Base-by-base conservation (phyloP, 192 early-diverging fungal species). In the Kickxella alabastrina region DNA sequence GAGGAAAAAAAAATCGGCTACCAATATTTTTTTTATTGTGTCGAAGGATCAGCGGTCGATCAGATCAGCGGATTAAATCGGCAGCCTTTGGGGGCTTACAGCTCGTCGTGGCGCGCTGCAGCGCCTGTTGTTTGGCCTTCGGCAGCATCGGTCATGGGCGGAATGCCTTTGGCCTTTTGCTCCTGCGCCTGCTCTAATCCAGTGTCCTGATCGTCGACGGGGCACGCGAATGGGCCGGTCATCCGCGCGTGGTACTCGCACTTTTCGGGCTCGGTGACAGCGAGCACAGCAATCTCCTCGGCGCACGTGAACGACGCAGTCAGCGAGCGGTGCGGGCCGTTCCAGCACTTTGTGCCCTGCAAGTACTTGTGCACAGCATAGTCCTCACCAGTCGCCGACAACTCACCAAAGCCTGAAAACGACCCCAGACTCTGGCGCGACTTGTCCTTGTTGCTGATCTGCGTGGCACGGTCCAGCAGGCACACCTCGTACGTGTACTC, bases 291-390 rank as follows among this genome's bases (percentile, higher is more conserved):
- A 35, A 84, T 90, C 6, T 81, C 74, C 0, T 58, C 51, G 0
- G 88, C 91, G 67, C 96, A 99, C 52, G 86, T 84, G 27, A 97
- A 72, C 23, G 52, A 43, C 10, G 86, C 80, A 38, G 81, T 81
- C 3, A 87, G 70, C 6, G 88, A 90, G 26, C 96, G 81, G 12
- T 84, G 76, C 2, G 94, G 96, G 1, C 94, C 96, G 54, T 96
- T 93, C 96, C 96, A 99, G 77, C 96, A 99, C 28, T 82, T 79
- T 14, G 80, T 69, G 21, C 96, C 96, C 49, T 82, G 60, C 6
- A 69, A 70, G 57, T 86, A 93, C 52, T 78, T 62, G 63, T 93
- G 90, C 23, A 40, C 56, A 1, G 32, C 12, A 13, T 57, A 48
- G 26, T 52, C 53, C 12, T 12, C 13, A 23, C 50, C 54, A 43